A percentile compares a stretch with the other conserved stretches of the same genome.
phyloP scores from a whole-genome alignment of 2,329 filamentous ascomycete species.

The Polychaeton citri region DNA sequence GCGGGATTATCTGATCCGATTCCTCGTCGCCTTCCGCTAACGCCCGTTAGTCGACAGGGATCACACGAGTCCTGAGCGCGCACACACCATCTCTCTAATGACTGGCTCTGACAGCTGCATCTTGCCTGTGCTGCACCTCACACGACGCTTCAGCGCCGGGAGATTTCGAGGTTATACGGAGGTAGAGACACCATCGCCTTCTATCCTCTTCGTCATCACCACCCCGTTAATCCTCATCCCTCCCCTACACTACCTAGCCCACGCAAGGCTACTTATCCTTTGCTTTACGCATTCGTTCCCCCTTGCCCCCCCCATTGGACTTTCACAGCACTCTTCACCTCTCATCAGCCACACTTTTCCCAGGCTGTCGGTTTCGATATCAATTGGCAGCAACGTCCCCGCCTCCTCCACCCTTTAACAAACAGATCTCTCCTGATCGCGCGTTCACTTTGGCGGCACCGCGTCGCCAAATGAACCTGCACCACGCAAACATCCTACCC shows the following conservation, averaged over 20 bases:
- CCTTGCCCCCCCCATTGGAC: no score
- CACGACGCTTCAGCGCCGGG: no score
- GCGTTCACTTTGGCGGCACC: conserved; percentile 9
- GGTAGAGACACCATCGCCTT: not conserved
- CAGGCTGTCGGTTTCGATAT: no score
- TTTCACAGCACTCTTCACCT: no score
- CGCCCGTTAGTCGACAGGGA: not conserved
- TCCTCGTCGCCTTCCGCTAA: not conserved
- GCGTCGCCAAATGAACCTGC: conserved; percentile 99
- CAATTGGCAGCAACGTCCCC: no score
- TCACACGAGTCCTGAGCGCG: no score
- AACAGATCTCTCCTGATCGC: conserved; percentile 2
- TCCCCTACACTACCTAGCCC: not conserved
- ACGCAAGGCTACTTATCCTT: not conserved
- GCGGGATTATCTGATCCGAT: not conserved
- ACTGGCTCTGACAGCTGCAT: no score
- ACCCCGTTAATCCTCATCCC: not conserved
- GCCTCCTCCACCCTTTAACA: conserved; percentile 2
- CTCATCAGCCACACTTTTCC: conserved; percentile 2
- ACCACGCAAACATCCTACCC: conserved; percentile 26
- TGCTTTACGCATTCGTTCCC: not conserved
- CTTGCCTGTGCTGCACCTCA: no score
- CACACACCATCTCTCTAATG: no score
- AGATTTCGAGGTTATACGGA: no score
- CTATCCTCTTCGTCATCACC: not conserved